These are phyloP conservation scores for Tolypocladium endophyticum DNA, from an alignment of 2,329 filamentous ascomycete genomes.

Conservation along the genomic window DNA sequence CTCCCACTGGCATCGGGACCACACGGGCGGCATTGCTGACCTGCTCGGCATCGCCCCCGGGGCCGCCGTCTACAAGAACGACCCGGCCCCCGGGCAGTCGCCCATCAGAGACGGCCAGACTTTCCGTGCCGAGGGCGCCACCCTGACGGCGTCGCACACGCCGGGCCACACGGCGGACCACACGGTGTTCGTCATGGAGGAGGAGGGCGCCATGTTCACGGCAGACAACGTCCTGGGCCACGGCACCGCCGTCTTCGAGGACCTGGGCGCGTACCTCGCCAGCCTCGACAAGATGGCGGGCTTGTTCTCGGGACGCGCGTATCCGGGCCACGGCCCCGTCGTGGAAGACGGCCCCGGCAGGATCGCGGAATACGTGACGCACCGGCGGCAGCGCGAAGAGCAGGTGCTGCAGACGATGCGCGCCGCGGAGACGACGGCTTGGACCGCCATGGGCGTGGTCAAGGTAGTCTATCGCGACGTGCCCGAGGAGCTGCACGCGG, in stretches of 20 bases:
- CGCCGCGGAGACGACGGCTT: conserved; percentile 25
- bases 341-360: conserved; percentile 61
- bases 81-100: conserved; percentile 39
- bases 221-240: conserved; percentile 84
- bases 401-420: conserved; percentile 61
- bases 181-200: conserved; percentile 64
- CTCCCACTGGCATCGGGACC: conserved; percentile 90
- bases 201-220: conserved; percentile 78
- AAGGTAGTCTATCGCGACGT: conserved; percentile 76
- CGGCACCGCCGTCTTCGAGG: conserved; percentile 76
- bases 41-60: conserved; percentile 53
- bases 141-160: conserved; percentile 50
- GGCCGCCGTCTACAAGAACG: conserved; percentile 55
- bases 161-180: conserved; percentile 74
- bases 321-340: conserved; percentile 79
- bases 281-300: conserved; percentile 60
- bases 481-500: conserved; percentile 60
- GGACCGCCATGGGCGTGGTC: conserved; percentile 75
- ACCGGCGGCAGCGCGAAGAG: conserved; percentile 68
- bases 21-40: conserved; percentile 65
- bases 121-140: conserved; percentile 50
- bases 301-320: conserved; percentile 58
- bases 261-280: conserved; percentile 56
- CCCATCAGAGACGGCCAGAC: conserved; percentile 38
- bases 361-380: conserved; percentile 73